Conservation (phyloP, 306 rosid species). For the Abrus pulchellus region DNA sequence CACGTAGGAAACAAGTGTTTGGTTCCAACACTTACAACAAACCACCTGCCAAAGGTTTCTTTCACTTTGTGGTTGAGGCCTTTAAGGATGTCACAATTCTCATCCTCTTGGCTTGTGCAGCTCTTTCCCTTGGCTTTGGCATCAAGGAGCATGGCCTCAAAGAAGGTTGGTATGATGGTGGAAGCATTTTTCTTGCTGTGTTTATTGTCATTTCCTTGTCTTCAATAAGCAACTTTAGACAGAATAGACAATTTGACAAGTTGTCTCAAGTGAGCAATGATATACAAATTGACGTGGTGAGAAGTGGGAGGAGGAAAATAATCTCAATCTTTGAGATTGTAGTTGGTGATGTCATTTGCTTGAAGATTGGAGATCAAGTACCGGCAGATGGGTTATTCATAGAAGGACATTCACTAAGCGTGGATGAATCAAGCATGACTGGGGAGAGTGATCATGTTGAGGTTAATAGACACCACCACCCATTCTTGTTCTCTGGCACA, state of each 20-base stretch:
- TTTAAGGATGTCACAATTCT: slow-evolving; percentile 52
- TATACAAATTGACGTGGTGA: slow-evolving; percentile 47
- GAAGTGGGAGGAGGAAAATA: slow-evolving; percentile 18
- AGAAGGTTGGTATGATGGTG: slow-evolving; percentile 61
- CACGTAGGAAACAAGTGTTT: slow-evolving; percentile 42
- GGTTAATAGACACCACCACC: neutral
- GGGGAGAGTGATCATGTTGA: slow-evolving; percentile 56
- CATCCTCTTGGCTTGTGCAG: slow-evolving; percentile 51
- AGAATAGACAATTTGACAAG: slow-evolving; percentile 50
- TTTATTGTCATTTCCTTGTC: slow-evolving; percentile 52
- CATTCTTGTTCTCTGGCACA: slow-evolving; percentile 53
- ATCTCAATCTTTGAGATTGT: slow-evolving; percentile 45
- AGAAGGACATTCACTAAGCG: slow-evolving; percentile 48
- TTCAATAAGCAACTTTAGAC: slow-evolving; percentile 49
- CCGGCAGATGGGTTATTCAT: slow-evolving; percentile 53
- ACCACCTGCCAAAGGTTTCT: slow-evolving; percentile 48
- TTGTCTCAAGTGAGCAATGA: slow-evolving; percentile 50
- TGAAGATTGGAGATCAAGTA: slow-evolving; percentile 55
- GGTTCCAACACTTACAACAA: slow-evolving; percentile 51
- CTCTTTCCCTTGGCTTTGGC: slow-evolving; percentile 53
- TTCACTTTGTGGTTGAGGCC: slow-evolving; percentile 45
- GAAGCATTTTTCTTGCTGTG: slow-evolving; percentile 53
- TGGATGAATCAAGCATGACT: slow-evolving; percentile 55
- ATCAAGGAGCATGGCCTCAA: slow-evolving; percentile 50
- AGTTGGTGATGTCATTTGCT: slow-evolving; percentile 51